These are phyloP conservation scores for Penicillium simplicissimum DNA, from an alignment of 495 filamentous ascomycete species.

Conservation along the genomic window DNA sequence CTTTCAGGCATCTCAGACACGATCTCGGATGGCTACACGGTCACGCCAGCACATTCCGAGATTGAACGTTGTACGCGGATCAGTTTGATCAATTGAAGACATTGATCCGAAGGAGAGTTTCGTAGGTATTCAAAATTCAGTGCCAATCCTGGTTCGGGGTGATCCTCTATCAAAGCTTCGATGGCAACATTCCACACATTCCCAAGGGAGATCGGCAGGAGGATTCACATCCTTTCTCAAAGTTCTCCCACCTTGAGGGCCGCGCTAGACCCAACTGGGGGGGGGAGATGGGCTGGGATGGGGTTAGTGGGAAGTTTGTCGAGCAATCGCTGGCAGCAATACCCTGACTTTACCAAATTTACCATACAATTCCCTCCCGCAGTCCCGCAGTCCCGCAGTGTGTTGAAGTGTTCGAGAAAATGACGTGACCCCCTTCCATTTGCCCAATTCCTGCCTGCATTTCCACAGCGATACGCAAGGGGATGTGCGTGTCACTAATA, in stretches of 20 bases:
- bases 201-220: slow-evolving; percentile 19
- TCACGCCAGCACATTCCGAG: background rate
- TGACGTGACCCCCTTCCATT: slow-evolving; percentile 12
- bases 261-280: background rate
- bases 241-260: background rate
- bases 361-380: background rate
- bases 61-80: background rate
- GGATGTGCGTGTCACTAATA: slow-evolving; percentile 19
- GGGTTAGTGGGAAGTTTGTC: background rate
- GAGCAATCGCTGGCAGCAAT: too few relatives aligned
- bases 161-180: slow-evolving; percentile 6
- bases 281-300: background rate
- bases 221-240: slow-evolving; percentile 1
- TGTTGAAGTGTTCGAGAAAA: slow-evolving; percentile 1
- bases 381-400: background rate
- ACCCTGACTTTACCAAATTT: background rate
- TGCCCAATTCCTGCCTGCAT: background rate
- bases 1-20: background rate
- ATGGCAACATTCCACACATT: slow-evolving; percentile 4
- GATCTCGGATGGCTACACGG: background rate
- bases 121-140: background rate
- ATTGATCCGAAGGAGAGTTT: background rate
- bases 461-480: slow-evolving; percentile 16
- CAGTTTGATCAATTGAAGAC: background rate
- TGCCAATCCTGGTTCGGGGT: background rate